Evolutionary conservation across 1,284 basidiomycete genomes (phyloP).

Genomic region (Termitomyces sp.): DNA sequence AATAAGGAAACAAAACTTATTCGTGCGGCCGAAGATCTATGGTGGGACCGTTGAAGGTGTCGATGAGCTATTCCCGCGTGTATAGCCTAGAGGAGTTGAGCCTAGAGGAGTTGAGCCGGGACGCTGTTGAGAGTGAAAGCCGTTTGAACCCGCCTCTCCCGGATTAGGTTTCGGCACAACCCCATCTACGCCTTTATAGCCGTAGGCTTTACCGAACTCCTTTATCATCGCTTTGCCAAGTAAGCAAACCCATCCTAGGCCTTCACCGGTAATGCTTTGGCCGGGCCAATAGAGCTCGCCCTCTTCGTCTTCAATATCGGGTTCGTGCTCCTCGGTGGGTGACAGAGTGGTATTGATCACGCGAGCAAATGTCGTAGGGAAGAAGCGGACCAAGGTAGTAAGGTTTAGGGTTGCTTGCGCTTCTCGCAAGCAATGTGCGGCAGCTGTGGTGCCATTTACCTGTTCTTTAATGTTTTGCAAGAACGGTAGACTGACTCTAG

Average conservation of each 20-base stretch:
- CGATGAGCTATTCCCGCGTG: constrained; percentile 12
- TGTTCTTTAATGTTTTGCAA: constrained; percentile 46
- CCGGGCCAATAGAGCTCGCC: constrained; percentile 77
- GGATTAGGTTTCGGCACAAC: constrained; percentile 60
- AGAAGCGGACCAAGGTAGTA: constrained; percentile 58
- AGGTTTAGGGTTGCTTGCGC: constrained; percentile 57
- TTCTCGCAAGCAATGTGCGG: constrained; percentile 42
- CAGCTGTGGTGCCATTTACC: constrained; percentile 38
- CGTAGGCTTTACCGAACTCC: constrained; percentile 68
- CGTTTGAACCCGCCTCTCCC: constrained; percentile 26
- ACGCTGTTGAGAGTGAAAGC: constrained; percentile 19
- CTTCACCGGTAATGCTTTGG: constrained; percentile 62
- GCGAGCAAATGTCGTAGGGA: constrained; percentile 67
- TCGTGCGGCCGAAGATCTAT: constrained; percentile 1
- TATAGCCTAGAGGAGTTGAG: constrained; percentile 21
- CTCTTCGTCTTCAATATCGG: constrained; percentile 75
- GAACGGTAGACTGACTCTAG: constrained; percentile 33
- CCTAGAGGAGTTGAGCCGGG: constrained; percentile 22
- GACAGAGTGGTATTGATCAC: constrained; percentile 60
- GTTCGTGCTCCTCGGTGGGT: constrained; percentile 64
- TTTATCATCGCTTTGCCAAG: constrained; percentile 79
- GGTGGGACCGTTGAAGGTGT: constrained; percentile 7
- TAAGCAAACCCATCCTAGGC: constrained; percentile 73
- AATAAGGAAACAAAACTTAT: constrained; percentile 5
- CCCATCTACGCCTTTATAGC: constrained; percentile 63